phyloP scores from a whole-genome alignment of 331 rosid genomes.

The Quercus phellos region DNA sequence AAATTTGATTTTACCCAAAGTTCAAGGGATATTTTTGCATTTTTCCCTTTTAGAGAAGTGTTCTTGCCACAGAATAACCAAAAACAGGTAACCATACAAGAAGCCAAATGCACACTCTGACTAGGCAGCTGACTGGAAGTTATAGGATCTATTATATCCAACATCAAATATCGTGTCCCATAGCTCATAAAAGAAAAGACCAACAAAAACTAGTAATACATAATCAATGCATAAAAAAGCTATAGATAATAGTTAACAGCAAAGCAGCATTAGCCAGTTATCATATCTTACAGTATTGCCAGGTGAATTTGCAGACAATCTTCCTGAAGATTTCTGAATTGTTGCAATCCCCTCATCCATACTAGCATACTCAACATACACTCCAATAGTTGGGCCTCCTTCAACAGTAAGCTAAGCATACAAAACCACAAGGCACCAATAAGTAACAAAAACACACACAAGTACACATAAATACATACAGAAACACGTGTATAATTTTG shows the following conservation, averaged over 20 bases:
- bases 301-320: slow-evolving; percentile 50
- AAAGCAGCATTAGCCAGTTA: slow-evolving; percentile 7
- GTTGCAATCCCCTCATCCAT: slow-evolving; percentile 56
- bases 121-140: not conserved
- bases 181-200: not conserved
- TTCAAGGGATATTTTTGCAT: no score
- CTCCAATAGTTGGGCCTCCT: slow-evolving; percentile 84
- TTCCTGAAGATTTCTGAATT: slow-evolving; percentile 67
- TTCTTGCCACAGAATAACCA: not conserved
- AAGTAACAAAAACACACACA: slow-evolving; percentile 10
- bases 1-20: no score
- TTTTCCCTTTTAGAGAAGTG: not conserved
- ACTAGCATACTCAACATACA: slow-evolving; percentile 59
- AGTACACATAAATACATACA: not conserved
- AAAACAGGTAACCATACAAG: not conserved
- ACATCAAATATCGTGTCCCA: not conserved
- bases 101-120: not conserved
- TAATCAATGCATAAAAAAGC: slow-evolving; percentile 2
- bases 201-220: slow-evolving; percentile 8
- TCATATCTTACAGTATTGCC: slow-evolving; percentile 81
- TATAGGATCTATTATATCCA: not conserved
- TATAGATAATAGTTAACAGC: slow-evolving; percentile 2
- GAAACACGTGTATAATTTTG: not conserved
- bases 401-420: slow-evolving; percentile 58
- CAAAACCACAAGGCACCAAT: slow-evolving; percentile 5